Conservation (phyloP, 176 grass and related monocot genomes). For the Canna indica region DNA sequence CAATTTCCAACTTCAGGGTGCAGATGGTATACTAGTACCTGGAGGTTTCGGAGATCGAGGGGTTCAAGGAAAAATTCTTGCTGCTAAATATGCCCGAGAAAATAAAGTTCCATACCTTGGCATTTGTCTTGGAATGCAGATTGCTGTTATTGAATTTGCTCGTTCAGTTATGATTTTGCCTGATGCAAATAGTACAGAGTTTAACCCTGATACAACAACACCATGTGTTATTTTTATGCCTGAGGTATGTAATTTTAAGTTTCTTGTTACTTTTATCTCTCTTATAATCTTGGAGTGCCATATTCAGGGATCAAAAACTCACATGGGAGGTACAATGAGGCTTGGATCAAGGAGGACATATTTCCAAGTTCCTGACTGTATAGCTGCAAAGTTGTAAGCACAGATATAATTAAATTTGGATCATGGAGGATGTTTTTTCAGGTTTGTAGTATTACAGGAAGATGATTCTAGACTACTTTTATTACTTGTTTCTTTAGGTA, state of each 20-base stretch:
- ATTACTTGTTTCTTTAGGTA: constrained; percentile 27
- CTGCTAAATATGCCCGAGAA: constrained; percentile 92
- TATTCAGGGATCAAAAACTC: constrained; percentile 25
- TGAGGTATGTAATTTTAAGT: constrained; percentile 43
- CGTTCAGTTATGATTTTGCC: constrained; percentile 67
- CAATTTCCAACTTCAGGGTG: constrained; percentile 39
- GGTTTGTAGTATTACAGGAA: too few relatives aligned
- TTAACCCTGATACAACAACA: constrained; percentile 49
- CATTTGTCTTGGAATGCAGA: constrained; percentile 98
- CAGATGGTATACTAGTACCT: constrained; percentile 84
- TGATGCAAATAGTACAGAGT: constrained; percentile 82
- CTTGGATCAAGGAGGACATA: constrained; percentile 39
- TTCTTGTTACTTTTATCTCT: neutral
- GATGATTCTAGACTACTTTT: too few relatives aligned
- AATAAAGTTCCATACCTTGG: constrained; percentile 83
- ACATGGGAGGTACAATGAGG: constrained; percentile 39
- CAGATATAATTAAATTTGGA: neutral
- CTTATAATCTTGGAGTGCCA: neutral
- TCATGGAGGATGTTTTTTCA: neutral
- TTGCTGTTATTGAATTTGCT: constrained; percentile 83
- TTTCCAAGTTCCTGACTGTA: constrained; percentile 27
- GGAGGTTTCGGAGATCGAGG: constrained; percentile 94
- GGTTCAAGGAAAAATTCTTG: constrained; percentile 93
- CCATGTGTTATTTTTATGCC: constrained; percentile 96
- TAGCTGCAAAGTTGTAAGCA: constrained; percentile 41